Base-by-base conservation (phyloP, 2,329 filamentous ascomycete species). In the Rachicladosporium sp. region DNA sequence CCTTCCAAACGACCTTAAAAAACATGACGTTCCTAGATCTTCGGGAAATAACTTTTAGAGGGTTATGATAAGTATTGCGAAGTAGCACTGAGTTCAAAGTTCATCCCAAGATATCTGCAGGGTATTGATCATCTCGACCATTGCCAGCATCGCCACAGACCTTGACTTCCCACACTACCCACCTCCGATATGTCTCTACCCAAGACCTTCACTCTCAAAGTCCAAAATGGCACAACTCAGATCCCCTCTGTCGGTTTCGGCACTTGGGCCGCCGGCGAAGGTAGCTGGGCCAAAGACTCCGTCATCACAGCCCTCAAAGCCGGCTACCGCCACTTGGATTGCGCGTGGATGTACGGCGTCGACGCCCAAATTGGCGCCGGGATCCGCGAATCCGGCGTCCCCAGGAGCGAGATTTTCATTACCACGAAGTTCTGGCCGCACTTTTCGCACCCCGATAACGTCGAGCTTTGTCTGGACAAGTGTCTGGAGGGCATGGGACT, bases 221-320 rank as follows among this genome's bases (percentile, higher is more conserved):
- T 19, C 15, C 15, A 19, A 19, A 69, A 60, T 64, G 75, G 73
- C 54, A 71, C 71, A 49, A 71, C 79, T 43, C 68, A 67, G 55
- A 74, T 80, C 48, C 76, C 76, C 44, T 74, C 67, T 35, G 61
- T 80, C 23, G 76, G 76, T 21, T 80, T 80, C 51, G 76, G 76
- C 49, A 80, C 76, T 50, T 80, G 78, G 53, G 15, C 15, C 15
- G 71, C 74, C 57, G 81, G 71, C 58, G 78, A 83, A 61, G 78
- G 76, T 41, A 56, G 65, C 45, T 64, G 66, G 21, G 62, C 61
- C 38, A 53, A 56, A 30, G 55, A 54, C 29, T 56, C 58, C 27
- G 59, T 62, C 9, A 57, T 58, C 5, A 48, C 50, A 33, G 61
- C 61, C 4, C 57, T 71, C 29, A 60, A 68, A 32, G 51, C 61